Evolutionary conservation across 2,329 filamentous ascomycete species (phyloP), one percentile per base, ranked within the genome.

Genomic region (Ophiosphaerella narmari): DNA sequence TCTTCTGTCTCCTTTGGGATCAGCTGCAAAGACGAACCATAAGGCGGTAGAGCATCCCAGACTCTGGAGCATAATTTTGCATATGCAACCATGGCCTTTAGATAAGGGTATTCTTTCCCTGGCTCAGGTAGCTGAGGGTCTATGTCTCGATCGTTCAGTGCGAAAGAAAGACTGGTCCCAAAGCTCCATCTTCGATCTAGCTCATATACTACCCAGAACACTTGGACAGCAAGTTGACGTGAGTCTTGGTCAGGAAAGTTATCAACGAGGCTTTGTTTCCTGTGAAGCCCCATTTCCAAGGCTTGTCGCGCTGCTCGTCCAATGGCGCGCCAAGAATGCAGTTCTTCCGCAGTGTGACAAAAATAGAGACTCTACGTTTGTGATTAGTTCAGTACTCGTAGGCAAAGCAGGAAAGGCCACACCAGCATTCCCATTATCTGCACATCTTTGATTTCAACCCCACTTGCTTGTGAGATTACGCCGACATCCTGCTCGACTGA

Each of bases 171-270:
- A 33, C 60, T 61, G 0, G 60, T 63, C 7, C 60, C 60, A 26
- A 61, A 63, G 23, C 58, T 61, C 60, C 60, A 63, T 41, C 60
- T 38, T 31, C 60, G 52, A 26, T 63, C 60, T n/a, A 63, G 43
- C 26, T 55, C 48, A 33, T 63, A 63, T 3, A 63, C 54, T 4
- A 56, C 55, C 60, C 60, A 63, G 13, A 63, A 63, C 1, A 57
- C 48, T 43, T 57, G 55, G 4, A 56, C 46, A 12, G 60, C 60
- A 12, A 55, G 35, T n/a, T 43, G 51, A 2, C 57, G 55, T 33
- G 44, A 29, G 29, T 55, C 40, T 6, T 37, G 14, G 16, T 55
- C 50, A 24, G 54, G 48, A 46, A 63, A 63, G 16, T 63, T 60
- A 24, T 61, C 52, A 1, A 55, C 31, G 0, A 63, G 39, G 26